These are phyloP conservation scores for Fusarium sp. DNA, from an alignment of 2,329 filamentous ascomycete genomes.

Conservation along the genomic window DNA sequence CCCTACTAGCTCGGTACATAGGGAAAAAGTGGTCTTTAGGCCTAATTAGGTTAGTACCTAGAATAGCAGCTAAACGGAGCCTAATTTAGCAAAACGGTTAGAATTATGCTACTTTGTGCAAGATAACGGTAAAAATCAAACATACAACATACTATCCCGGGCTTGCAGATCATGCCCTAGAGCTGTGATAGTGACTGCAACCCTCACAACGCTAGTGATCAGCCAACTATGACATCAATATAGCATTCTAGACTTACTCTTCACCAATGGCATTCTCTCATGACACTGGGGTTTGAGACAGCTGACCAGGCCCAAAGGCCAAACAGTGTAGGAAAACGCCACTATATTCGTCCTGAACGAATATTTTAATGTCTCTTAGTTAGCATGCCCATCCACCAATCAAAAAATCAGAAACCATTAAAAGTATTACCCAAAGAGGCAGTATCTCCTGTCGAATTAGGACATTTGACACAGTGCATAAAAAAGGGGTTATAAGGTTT, in stretches of 20 bases:
- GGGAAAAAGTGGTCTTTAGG: too few relatives aligned
- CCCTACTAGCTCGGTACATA: too few relatives aligned
- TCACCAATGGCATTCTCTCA: neutral
- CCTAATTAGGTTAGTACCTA: too few relatives aligned
- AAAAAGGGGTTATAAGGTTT: too few relatives aligned
- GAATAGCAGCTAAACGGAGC: too few relatives aligned
- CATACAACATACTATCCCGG: too few relatives aligned
- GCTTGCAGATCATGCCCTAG: too few relatives aligned
- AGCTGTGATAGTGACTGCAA: neutral
- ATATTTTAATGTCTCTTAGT: neutral
- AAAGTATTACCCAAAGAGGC: neutral
- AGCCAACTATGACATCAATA: neutral
- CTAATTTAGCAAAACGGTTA: too few relatives aligned
- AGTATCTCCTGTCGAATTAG: neutral
- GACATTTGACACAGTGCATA: neutral
- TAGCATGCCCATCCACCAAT: accelerated
- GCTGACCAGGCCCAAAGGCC: neutral
- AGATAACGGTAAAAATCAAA: too few relatives aligned
- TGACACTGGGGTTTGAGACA: neutral
- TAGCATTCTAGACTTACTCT: neutral
- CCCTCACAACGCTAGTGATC: neutral
- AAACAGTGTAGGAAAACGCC: neutral
- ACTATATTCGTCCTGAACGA: neutral
- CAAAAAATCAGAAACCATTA: neutral
- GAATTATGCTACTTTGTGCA: too few relatives aligned